Evolutionary conservation across 2,329 filamentous ascomycete species (phyloP).

Genomic region (Alternaria arborescens): DNA sequence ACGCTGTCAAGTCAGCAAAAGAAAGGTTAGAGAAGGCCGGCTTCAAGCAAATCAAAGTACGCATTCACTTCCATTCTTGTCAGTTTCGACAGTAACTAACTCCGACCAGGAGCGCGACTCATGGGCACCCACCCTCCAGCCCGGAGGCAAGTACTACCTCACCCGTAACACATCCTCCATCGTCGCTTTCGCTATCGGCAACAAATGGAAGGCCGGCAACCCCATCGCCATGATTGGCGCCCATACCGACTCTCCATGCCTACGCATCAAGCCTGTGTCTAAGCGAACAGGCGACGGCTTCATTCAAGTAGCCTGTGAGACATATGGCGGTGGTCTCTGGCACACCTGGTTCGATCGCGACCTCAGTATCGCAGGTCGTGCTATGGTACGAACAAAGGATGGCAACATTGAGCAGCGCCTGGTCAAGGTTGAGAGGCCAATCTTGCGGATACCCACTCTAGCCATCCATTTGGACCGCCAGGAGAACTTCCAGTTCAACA

Average conservation of each 20-base stretch:
- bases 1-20: slow-evolving; percentile 84
- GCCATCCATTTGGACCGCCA: slow-evolving; percentile 93
- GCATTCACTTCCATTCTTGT: neutral
- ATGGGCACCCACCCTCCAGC: slow-evolving; percentile 80
- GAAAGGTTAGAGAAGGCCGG: slow-evolving; percentile 80
- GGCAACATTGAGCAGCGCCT: slow-evolving; percentile 83
- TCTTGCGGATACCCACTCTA: slow-evolving; percentile 90
- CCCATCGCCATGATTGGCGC: slow-evolving; percentile 92
- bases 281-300: slow-evolving; percentile 88
- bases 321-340: slow-evolving; percentile 96
- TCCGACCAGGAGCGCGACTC: slow-evolving; percentile 77
- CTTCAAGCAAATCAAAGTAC: slow-evolving; percentile 77
- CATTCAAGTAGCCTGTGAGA: slow-evolving; percentile 93
- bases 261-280: slow-evolving; percentile 92
- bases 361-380: slow-evolving; percentile 86
- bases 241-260: slow-evolving; percentile 92
- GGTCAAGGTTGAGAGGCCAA: slow-evolving; percentile 88
- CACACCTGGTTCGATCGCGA: slow-evolving; percentile 98
- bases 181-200: slow-evolving; percentile 89
- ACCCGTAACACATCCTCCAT: slow-evolving; percentile 94
- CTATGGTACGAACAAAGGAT: slow-evolving; percentile 77
- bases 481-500: slow-evolving; percentile 90
- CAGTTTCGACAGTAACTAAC: neutral
- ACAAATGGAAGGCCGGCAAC: slow-evolving; percentile 90
- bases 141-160: slow-evolving; percentile 94